A percentile compares a stretch with the other conserved stretches of the same genome.
Evolutionary conservation across 1,139 yeast genomes (phyloP).

Genomic region (Yamadazyma epiphylla): DNA sequence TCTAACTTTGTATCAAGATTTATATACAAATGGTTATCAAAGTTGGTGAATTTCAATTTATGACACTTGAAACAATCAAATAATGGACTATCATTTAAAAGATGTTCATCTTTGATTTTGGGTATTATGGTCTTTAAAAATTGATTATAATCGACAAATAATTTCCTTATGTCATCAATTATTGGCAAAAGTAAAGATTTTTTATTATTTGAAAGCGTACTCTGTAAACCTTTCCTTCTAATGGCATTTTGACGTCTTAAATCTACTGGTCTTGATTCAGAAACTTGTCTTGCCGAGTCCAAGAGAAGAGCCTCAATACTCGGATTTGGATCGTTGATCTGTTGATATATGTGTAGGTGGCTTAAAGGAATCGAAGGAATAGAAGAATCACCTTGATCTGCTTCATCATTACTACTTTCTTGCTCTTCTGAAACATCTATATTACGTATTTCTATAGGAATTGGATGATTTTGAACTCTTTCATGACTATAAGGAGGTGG

Average conservation of each 20-base stretch:
- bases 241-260: slow-evolving; percentile 13
- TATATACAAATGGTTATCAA: slow-evolving; percentile 1
- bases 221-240: slow-evolving; percentile 2
- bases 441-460: no score
- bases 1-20: not conserved
- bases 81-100: slow-evolving; percentile 1
- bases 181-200: not conserved
- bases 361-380: no score
- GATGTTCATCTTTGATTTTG: slow-evolving; percentile 1
- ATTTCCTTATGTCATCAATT: not conserved
- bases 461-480: not conserved
- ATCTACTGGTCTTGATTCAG: slow-evolving; percentile 2
- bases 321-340: no score
- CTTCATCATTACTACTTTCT: not conserved
- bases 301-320: no score
- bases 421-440: no score
- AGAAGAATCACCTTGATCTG: not conserved
- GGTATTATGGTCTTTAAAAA: no score
- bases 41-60: not conserved
- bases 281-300: not conserved
- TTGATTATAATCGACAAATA: not conserved
- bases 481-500: not conserved
- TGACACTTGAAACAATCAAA: slow-evolving; percentile 1
- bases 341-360: no score
- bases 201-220: not conserved